Percentiles rank a stretch among this genome's conserved stretches.
These are phyloP conservation scores for Sphaerosporella brunnea DNA, from an alignment of 495 filamentous ascomycete genomes.

Conservation along the genomic window DNA sequence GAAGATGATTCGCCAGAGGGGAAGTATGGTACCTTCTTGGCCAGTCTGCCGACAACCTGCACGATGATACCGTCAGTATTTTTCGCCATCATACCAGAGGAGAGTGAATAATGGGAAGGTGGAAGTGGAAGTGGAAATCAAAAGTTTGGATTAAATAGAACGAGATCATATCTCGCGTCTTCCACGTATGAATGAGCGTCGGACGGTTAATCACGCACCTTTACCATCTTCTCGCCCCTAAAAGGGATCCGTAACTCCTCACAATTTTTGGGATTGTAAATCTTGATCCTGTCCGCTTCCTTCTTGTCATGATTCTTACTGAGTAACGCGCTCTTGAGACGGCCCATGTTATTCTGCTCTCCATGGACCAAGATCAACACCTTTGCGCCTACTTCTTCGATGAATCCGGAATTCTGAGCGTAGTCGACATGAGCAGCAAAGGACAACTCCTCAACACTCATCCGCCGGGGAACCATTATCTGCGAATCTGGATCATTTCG, in stretches of 20 bases:
- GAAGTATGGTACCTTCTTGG: slow-evolving; percentile 54
- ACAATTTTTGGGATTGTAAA: slow-evolving; percentile 83
- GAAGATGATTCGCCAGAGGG: no score
- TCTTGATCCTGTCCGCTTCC: slow-evolving; percentile 63
- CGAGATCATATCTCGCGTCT: no score
- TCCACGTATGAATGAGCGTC: no score
- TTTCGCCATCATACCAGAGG: no score
- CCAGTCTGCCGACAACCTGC: slow-evolving; percentile 74
- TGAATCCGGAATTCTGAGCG: slow-evolving; percentile 84
- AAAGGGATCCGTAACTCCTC: slow-evolving; percentile 93
- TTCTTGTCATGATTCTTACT: slow-evolving; percentile 67
- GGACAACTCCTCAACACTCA: slow-evolving; percentile 76
- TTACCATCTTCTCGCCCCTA: slow-evolving; percentile 85
- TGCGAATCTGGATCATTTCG: slow-evolving; percentile 49
- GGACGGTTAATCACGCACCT: slow-evolving; percentile 28
- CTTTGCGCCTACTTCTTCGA: slow-evolving; percentile 75
- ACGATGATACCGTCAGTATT: not conserved
- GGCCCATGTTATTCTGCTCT: slow-evolving; percentile 95
- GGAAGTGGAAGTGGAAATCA: no score
- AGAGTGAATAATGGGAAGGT: no score
- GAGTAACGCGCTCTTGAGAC: slow-evolving; percentile 83
- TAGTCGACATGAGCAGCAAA: slow-evolving; percentile 97
- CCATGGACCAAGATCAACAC: slow-evolving; percentile 97
- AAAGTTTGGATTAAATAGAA: no score
- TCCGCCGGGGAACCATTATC: slow-evolving; percentile 79